Base-by-base conservation (phyloP, 164 flowering plant species). In the Aristolochia fimbriata region DNA sequence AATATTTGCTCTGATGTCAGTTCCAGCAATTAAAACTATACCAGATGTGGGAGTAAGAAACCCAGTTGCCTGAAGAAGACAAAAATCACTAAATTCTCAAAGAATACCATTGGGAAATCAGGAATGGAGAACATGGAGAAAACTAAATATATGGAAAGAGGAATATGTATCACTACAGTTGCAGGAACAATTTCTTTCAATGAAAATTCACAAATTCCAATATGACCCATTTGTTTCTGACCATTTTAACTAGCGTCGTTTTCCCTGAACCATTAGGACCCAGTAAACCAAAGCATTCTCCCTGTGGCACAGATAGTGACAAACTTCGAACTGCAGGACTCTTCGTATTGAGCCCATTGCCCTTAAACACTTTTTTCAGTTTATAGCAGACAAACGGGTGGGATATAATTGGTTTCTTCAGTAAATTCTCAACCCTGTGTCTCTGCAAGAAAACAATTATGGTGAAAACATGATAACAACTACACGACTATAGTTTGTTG, bases 241-340 rank as follows among this genome's bases (percentile, higher is more conserved):
- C 97, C 97, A 84, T 87, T 70, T 68, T 80, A 57, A 90, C 85
- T 48, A 85, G 84, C 31, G 97, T 79, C 24, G 97, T 90, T 71
- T 90, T 90, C 21, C 97, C 97, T 7, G 97, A 88, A 62, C 97
- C 97, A 74, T 87, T 87, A 7, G 97, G 97, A 61, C 97, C 97
- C 52, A 90, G 87, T 86, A 90, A 79, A 49, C 97, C 97, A 68
- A 90, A 90, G 77, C 97, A 87, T 65, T 84, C 97, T 55, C 89
- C 91, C 57, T 60, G 74, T 66, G 88, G 79, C 66, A 90, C 59
- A 57, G 91, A 91, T 79, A 90, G 95, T 70, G 92, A 87, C 60
- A 87, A 62, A 27, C 82, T 86, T 73, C 71, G 74, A 48, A 90
- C 93, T 52, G 93, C 97, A 62, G 69, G 56, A 66, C 80, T 87